A percentile compares a stretch with the other conserved stretches of the same genome.
phyloP scores from a whole-genome alignment of 164 flowering plant genomes.

The Dillenia turbinata region DNA sequence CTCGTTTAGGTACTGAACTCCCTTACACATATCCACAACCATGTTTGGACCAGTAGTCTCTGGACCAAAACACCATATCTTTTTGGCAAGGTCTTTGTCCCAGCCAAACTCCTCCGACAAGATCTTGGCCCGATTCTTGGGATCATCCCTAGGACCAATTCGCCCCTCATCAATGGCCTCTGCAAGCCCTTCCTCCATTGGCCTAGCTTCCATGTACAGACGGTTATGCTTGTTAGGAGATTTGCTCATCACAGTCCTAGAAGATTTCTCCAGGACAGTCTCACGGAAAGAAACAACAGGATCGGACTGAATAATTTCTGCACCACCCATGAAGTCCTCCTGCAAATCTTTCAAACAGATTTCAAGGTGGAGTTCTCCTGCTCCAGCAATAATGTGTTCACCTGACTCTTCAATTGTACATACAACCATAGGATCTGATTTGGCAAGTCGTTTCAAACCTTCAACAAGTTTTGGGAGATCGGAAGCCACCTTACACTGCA shows the following conservation, averaged over 20 bases:
- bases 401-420: slow-evolving; percentile 35
- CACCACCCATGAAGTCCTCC: slow-evolving; percentile 33
- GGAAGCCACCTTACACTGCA: slow-evolving; percentile 36
- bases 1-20: slow-evolving; percentile 32
- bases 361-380: slow-evolving; percentile 33
- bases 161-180: slow-evolving; percentile 37
- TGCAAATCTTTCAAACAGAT: slow-evolving; percentile 30
- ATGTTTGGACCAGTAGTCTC: slow-evolving; percentile 34
- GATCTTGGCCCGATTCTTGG: slow-evolving; percentile 25
- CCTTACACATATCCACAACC: slow-evolving; percentile 35
- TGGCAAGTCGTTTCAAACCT: slow-evolving; percentile 36
- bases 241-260: slow-evolving; percentile 33
- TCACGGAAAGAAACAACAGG: slow-evolving; percentile 34
- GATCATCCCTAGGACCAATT: slow-evolving; percentile 32
- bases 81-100: slow-evolving; percentile 34
- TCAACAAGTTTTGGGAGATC: slow-evolving; percentile 41
- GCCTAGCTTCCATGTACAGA: slow-evolving; percentile 35
- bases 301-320: slow-evolving; percentile 18
- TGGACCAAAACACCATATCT: slow-evolving; percentile 36
- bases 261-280: slow-evolving; percentile 30
- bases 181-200: slow-evolving; percentile 28
- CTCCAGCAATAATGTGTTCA: slow-evolving; percentile 36
- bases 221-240: slow-evolving; percentile 34
- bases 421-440: slow-evolving; percentile 37
- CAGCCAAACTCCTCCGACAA: slow-evolving; percentile 28